Evolutionary conservation across 495 filamentous ascomycete genomes (phyloP).

Genomic region (Daldinia loculata): DNA sequence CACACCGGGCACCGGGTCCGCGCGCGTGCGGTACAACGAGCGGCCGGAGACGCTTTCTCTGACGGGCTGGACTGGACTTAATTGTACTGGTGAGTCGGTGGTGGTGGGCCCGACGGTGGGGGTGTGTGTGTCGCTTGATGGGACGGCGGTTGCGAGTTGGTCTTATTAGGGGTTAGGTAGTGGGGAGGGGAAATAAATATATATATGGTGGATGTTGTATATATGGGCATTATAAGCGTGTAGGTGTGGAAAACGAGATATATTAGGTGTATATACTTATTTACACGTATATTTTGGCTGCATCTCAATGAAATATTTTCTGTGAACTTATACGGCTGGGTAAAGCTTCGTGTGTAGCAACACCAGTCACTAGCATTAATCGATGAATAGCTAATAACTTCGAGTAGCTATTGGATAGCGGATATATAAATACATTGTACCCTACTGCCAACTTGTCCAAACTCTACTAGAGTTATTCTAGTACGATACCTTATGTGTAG

Average conservation of each 20-base stretch:
- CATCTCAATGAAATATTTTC: too few relatives aligned
- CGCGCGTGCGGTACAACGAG: constrained; percentile 10
- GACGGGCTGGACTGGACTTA: neutral
- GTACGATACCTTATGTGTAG: too few relatives aligned
- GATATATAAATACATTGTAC: too few relatives aligned
- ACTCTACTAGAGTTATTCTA: too few relatives aligned
- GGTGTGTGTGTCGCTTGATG: neutral
- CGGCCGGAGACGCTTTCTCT: neutral
- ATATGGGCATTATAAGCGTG: neutral
- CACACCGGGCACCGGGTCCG: constrained; percentile 13
- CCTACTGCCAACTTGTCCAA: too few relatives aligned
- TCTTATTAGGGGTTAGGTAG: neutral
- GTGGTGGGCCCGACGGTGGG: neutral
- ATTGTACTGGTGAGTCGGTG: neutral
- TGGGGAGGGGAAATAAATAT: neutral
- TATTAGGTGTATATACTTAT: neutral
- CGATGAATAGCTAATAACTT: too few relatives aligned
- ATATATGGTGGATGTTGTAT: neutral
- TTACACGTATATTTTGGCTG: too few relatives aligned
- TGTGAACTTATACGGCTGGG: too few relatives aligned
- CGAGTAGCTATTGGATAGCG: too few relatives aligned
- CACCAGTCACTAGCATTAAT: too few relatives aligned
- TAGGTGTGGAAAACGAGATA: neutral
- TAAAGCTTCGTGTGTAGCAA: too few relatives aligned
- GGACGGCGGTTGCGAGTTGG: neutral